phyloP scores from a whole-genome alignment of 768 basidiomycete genomes.

The Cantharellus anzutake region DNA sequence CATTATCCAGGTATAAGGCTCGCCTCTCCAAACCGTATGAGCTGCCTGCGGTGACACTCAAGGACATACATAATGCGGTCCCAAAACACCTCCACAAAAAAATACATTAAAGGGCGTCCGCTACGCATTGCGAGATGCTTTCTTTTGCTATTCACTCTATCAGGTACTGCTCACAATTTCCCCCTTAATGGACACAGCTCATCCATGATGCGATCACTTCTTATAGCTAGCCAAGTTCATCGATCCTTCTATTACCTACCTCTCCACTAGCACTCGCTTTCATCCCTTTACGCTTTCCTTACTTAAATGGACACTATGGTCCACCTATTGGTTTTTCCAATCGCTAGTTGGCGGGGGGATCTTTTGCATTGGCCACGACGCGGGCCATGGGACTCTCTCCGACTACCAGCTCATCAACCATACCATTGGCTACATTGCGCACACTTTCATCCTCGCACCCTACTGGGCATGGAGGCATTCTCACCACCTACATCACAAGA shows the following conservation, averaged over 20 bases:
- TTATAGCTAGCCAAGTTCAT: background rate
- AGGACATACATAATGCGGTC: constrained; percentile 36
- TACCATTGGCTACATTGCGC: constrained; percentile 77
- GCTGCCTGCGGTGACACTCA: constrained; percentile 30
- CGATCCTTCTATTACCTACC: background rate
- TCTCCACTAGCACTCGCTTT: background rate
- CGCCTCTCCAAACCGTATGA: constrained; percentile 28
- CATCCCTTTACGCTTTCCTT: constrained; percentile 20
- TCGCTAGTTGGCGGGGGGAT: constrained; percentile 86
- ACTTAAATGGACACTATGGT: constrained; percentile 30
- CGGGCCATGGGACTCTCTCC: constrained; percentile 91
- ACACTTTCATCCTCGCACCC: constrained; percentile 19
- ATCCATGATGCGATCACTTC: background rate
- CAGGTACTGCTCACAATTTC: background rate
- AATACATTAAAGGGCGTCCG: constrained; percentile 21
- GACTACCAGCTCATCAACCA: constrained; percentile 84
- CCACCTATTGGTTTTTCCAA: constrained; percentile 57
- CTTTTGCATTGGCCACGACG: constrained; percentile 90
- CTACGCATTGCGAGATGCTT: constrained; percentile 29
- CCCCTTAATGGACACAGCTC: background rate
- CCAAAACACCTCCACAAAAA: constrained; percentile 32
- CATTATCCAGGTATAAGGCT: background rate
- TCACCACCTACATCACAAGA: constrained; percentile 25
- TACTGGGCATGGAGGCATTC: background rate
- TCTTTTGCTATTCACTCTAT: constrained; percentile 15